Conservation (phyloP, 2,329 filamentous ascomycete species). For the Fusarium sterilihyphosum region DNA sequence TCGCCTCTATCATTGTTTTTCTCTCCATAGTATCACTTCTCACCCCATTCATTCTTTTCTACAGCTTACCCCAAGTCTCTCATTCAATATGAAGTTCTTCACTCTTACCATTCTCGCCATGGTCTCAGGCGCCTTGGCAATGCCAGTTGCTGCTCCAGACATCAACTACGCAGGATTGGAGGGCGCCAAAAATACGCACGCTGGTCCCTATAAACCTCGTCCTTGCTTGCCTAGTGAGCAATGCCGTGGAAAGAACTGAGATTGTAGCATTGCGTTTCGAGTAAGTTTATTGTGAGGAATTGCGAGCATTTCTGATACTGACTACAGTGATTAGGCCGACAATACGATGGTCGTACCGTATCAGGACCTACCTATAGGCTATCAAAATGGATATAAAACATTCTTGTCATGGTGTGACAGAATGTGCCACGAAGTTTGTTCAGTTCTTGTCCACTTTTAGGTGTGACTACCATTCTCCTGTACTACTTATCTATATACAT, state of each 20-base stretch:
- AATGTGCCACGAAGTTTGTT: neutral
- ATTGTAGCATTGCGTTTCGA: rapidly evolving
- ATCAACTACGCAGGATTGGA: neutral
- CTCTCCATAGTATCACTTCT: neutral
- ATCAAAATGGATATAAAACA: rapidly evolving
- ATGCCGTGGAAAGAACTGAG: neutral
- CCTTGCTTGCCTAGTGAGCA: neutral
- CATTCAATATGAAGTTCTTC: neutral
- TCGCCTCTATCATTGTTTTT: rapidly evolving
- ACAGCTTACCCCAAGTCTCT: neutral
- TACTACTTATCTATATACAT: neutral
- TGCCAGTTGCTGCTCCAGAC: neutral
- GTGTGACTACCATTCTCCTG: neutral
- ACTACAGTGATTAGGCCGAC: neutral
- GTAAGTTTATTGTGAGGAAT: neutral
- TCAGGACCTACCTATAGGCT: neutral
- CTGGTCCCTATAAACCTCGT: rapidly evolving
- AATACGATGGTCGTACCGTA: rapidly evolving
- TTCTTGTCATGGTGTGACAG: rapidly evolving
- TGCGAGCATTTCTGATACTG: neutral
- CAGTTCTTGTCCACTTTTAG: neutral
- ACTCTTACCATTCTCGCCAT: neutral
- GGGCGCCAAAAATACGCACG: rapidly evolving
- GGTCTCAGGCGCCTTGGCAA: neutral
- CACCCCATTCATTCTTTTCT: neutral